phyloP scores from a whole-genome alignment of 805 yeast species.

The Wickerhamomyces bovis region DNA sequence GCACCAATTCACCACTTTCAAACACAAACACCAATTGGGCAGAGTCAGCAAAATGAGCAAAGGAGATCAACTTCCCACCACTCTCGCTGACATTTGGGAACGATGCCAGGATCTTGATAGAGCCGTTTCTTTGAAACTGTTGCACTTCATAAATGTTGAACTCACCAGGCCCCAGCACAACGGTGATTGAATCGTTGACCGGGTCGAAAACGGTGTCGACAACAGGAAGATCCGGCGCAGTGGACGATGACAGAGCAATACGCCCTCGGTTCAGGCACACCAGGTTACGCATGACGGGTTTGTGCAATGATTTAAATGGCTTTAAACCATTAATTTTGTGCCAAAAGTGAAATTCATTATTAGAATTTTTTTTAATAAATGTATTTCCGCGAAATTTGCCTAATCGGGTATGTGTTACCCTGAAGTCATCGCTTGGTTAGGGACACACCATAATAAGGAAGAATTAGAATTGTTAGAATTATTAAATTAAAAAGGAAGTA shows the following conservation, averaged over 20 bases:
- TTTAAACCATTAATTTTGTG: background rate
- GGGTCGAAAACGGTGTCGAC: slow-evolving; percentile 60
- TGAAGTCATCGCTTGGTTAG: slow-evolving; percentile 3
- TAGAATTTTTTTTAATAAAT: background rate
- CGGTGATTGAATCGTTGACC: slow-evolving; percentile 65
- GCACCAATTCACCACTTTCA: slow-evolving; percentile 67
- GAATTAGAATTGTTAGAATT: too few relatives aligned
- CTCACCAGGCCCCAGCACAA: slow-evolving; percentile 52
- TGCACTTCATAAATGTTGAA: slow-evolving; percentile 66
- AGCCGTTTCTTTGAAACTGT: slow-evolving; percentile 62
- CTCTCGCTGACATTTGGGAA: slow-evolving; percentile 38
- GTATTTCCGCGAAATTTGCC: background rate
- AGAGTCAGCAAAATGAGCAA: slow-evolving; percentile 66
- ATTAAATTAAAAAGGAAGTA: too few relatives aligned
- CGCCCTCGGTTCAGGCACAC: slow-evolving; percentile 48
- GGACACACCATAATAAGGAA: background rate
- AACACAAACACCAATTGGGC: slow-evolving; percentile 61
- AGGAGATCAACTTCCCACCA: slow-evolving; percentile 41
- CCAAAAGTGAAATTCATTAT: background rate
- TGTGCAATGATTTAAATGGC: too few relatives aligned
- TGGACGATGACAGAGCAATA: slow-evolving; percentile 44
- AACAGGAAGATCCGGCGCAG: slow-evolving; percentile 61
- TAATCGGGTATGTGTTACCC: background rate
- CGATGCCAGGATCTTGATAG: slow-evolving; percentile 50
- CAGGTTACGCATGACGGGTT: slow-evolving; percentile 39